Evolutionary conservation across 2,329 filamentous ascomycete species (phyloP), one percentile per base, ranked within the genome.

Genomic region (Fusarium cicatricum): DNA sequence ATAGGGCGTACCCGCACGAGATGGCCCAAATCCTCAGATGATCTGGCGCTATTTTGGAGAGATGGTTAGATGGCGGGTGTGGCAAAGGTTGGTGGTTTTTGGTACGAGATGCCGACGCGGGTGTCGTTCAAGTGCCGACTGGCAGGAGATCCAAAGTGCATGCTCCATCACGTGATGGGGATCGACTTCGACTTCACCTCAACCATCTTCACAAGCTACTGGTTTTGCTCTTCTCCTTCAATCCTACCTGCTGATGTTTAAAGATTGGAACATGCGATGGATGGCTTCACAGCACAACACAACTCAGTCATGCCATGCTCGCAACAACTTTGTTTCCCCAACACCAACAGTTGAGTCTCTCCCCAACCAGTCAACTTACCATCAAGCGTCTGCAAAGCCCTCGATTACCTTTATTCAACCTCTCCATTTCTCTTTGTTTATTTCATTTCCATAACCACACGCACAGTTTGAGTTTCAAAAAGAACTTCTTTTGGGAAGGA

Each of bases 401-500:
- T 28, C 31, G 26, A 49, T 26, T n/a, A 32, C 23, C 26, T n/a
- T 19, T 49, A 33, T 54, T 32, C 29, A 41, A 14, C 15, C 36
- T 32, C 40, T 4, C 29, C 31, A 5, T 37, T 40, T 26, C 17
- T 38, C 23, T 31, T 11, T 4, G 5, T 19, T 7, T 21, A 10
- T 9, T 15, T 7, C 28, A 10, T 9, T 15, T 23, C 48, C 36
- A 46, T 47, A 33, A 36, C 28, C 26, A 5, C 7, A 3, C 43
- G n/a, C 43, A 50, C 26, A 47, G 16, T 15, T 51, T 50, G 55
- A 32, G 15, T 28, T 42, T n/a, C n/a, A n/a, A 14, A 14, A 29
- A 41, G 39, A 31, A 44, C 28, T 49, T 21, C 16, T 16, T 55
- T 16, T 59, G 55, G 64, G 55, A 64, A 60, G 37, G 62, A 68